phyloP scores from a whole-genome alignment of 495 filamentous ascomycete genomes.

The Talaromyces trachyspermus region DNA sequence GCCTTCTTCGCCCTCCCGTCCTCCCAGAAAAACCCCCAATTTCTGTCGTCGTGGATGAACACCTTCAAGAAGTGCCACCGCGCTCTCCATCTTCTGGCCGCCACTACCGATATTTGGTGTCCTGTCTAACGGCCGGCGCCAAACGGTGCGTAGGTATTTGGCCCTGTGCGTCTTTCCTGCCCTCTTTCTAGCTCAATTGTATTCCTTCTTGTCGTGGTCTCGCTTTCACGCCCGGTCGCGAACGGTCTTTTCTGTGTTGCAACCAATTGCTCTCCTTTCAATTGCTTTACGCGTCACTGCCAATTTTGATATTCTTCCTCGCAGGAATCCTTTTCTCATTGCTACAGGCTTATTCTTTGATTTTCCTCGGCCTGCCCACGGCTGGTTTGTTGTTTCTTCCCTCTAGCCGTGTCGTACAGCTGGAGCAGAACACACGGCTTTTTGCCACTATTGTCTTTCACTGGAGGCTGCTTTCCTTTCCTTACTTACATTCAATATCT shows the following conservation, averaged over 20 bases:
- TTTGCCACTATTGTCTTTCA: no score
- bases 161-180: slow-evolving; percentile 25
- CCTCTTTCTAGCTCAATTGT: slow-evolving; percentile 18
- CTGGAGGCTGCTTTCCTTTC: no score
- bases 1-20: slow-evolving; percentile 33
- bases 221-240: neutral
- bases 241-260: neutral
- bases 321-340: neutral
- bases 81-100: slow-evolving; percentile 35
- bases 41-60: slow-evolving; percentile 32
- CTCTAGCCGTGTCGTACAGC: no score
- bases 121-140: slow-evolving; percentile 50
- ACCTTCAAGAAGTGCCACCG: slow-evolving; percentile 44
- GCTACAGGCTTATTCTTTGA: no score
- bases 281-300: neutral
- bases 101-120: slow-evolving; percentile 50
- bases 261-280: slow-evolving; percentile 1
- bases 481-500: slow-evolving; percentile 4
- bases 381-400: no score
- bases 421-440: no score
- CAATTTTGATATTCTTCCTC: neutral
- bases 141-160: slow-evolving; percentile 50
- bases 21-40: slow-evolving; percentile 18
- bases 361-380: no score
- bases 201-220: slow-evolving; percentile 9